Evolutionary conservation across 2,329 filamentous ascomycete species (phyloP).

Genomic region (Ascochyta lentis): DNA sequence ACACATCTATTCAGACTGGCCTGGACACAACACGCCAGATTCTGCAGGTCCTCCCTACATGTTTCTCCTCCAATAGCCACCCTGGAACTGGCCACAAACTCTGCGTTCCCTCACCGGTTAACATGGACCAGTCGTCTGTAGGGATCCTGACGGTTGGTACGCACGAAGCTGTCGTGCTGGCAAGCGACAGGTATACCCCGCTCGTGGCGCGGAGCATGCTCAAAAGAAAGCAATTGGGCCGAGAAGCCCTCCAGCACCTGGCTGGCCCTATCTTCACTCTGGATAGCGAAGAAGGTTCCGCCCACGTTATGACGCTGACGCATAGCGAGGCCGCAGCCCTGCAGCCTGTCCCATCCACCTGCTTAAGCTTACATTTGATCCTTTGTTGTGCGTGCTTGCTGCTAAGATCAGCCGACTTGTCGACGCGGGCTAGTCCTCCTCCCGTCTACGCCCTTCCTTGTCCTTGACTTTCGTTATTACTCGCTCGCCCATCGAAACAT

Average conservation of each 20-base stretch:
- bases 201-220: conserved; percentile 29
- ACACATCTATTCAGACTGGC: conserved; percentile 7
- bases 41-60: conserved; percentile 12
- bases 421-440: conserved; percentile 23
- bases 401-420: conserved; percentile 19
- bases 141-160: conserved; percentile 20
- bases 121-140: conserved; percentile 24
- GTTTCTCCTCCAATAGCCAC: conserved; percentile 33
- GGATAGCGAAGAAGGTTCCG: not conserved
- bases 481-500: conserved; percentile 4
- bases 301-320: conserved; percentile 1
- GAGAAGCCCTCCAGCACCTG: conserved; percentile 4
- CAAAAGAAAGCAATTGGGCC: conserved; percentile 28
- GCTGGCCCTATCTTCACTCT: conserved; percentile 2
- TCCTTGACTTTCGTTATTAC: conserved; percentile 23
- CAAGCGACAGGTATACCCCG: conserved; percentile 25
- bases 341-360: conserved; percentile 15
- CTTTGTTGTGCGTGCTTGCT: not conserved
- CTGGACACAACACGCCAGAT: conserved; percentile 15
- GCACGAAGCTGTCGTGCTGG: conserved; percentile 8
- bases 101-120: conserved; percentile 28
- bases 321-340: conserved; percentile 15
- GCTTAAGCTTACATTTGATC: conserved; percentile 20
- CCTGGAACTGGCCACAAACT: conserved; percentile 14
- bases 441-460: conserved; percentile 18